A percentile compares a stretch with the other conserved stretches of the same genome.
phyloP scores from a whole-genome alignment of 495 filamentous ascomycete genomes.

The Schizothecium vesticola region DNA sequence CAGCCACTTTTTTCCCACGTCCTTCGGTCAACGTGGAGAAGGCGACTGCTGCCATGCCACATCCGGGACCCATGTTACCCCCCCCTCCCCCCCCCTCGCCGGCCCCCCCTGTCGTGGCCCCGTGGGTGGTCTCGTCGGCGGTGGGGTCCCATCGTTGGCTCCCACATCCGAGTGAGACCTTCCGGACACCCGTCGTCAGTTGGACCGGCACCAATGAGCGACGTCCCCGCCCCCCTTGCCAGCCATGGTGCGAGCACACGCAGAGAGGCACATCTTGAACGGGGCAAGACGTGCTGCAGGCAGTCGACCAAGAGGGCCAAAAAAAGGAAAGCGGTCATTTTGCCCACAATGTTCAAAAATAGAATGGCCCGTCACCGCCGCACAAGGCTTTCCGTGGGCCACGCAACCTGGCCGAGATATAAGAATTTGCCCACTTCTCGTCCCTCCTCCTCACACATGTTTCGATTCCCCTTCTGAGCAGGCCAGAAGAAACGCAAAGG shows the following conservation, averaged over 20 bases:
- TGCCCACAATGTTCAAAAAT: slow-evolving; percentile 37
- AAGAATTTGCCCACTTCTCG: slow-evolving; percentile 44
- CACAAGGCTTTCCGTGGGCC: background rate
- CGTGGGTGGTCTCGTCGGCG: slow-evolving; percentile 8
- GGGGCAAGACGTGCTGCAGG: slow-evolving; percentile 11
- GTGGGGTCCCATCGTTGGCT: slow-evolving; percentile 31
- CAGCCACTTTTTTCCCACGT: slow-evolving; percentile 26
- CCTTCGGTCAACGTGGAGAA: slow-evolving; percentile 25
- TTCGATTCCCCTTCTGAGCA: slow-evolving; percentile 29
- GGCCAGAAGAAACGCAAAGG: slow-evolving; percentile 28
- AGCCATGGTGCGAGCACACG: slow-evolving; percentile 22
- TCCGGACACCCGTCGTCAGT: slow-evolving; percentile 34
- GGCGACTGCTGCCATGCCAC: slow-evolving; percentile 2
- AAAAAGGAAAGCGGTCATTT: slow-evolving; percentile 32
- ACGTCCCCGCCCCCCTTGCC: slow-evolving; percentile 21
- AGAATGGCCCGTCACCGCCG: slow-evolving; percentile 26
- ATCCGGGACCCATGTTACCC: slow-evolving; percentile 12
- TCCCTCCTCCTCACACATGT: slow-evolving; percentile 13
- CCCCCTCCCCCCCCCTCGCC: background rate
- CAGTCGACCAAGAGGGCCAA: slow-evolving; percentile 24
- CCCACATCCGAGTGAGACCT: slow-evolving; percentile 35
- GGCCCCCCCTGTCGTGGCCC: slow-evolving; percentile 24
- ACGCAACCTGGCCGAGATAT: slow-evolving; percentile 36
- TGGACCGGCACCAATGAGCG: slow-evolving; percentile 43
- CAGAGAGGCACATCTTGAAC: slow-evolving; percentile 20